These are phyloP conservation scores for Paecilomyces sp. DNA, from an alignment of 2,329 filamentous ascomycete genomes.

Conservation along the genomic window DNA sequence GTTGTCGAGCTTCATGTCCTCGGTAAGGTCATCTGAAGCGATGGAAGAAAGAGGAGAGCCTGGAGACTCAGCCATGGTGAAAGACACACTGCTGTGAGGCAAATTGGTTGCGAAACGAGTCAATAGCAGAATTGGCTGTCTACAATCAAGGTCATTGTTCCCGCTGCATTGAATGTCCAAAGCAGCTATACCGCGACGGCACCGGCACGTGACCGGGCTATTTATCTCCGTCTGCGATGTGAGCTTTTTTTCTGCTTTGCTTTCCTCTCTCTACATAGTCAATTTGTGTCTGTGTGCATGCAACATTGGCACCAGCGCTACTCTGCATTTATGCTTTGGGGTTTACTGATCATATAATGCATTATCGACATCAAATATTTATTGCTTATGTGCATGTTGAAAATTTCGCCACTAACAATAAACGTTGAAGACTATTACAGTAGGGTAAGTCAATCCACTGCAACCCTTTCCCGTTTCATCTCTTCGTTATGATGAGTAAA, in stretches of 20 bases:
- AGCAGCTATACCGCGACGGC: background rate
- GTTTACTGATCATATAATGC: background rate
- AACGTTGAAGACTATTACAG: background rate
- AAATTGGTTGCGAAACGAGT: background rate
- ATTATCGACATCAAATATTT: background rate
- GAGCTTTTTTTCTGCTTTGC: slow-evolving; percentile 1
- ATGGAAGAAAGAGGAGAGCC: slow-evolving; percentile 59
- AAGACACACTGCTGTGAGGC: background rate
- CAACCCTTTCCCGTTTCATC: background rate
- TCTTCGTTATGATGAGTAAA: slow-evolving; percentile 27
- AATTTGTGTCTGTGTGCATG: background rate
- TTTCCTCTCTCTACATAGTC: slow-evolving; percentile 1
- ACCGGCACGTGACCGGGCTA: slow-evolving; percentile 17
- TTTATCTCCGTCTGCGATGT: slow-evolving; percentile 4
- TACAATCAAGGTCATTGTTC: slow-evolving; percentile 1
- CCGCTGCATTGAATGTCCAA: slow-evolving; percentile 14
- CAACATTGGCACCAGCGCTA: background rate
- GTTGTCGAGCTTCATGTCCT: slow-evolving; percentile 48
- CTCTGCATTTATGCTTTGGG: background rate
- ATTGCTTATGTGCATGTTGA: background rate
- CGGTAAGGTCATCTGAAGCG: slow-evolving; percentile 56
- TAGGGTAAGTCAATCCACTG: slow-evolving; percentile 5
- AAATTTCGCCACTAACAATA: background rate
- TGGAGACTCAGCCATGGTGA: slow-evolving; percentile 48
- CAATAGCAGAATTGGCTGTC: background rate